phyloP scores from a whole-genome alignment of 2,329 filamentous ascomycete species.

The Cordyceps pruinosa region DNA sequence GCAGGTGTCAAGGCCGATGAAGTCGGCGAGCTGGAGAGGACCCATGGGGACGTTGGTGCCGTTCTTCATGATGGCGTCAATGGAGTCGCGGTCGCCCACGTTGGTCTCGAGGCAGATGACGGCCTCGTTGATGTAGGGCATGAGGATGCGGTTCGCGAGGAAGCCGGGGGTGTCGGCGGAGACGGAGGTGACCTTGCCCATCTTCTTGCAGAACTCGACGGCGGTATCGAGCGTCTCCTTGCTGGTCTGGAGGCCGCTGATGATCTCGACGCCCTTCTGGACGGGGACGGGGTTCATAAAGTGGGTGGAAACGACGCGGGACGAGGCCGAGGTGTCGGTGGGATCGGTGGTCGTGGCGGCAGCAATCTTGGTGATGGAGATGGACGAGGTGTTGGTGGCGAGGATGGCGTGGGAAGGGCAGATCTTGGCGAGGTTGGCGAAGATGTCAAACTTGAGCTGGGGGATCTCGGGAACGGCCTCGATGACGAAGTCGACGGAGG shows the following conservation, averaged over 20 bases:
- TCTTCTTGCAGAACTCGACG: conserved; percentile 76
- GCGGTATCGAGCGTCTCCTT: conserved; percentile 73
- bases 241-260: conserved; percentile 87
- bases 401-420: conserved; percentile 81
- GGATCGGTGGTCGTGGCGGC: conserved; percentile 75
- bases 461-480: conserved; percentile 94
- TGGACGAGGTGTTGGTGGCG: conserved; percentile 97
- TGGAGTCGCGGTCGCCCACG: conserved; percentile 81
- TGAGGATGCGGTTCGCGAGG: conserved; percentile 90
- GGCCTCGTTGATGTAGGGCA: conserved; percentile 99
- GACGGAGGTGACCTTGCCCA: conserved; percentile 87
- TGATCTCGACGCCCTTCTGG: conserved; percentile 97
- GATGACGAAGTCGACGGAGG: conserved; percentile 90
- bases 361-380: conserved; percentile 93
- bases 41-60: conserved; percentile 99
- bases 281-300: conserved; percentile 99
- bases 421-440: conserved; percentile 72
- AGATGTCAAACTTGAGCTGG: conserved; percentile 80
- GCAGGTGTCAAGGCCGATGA: conserved; percentile 95
- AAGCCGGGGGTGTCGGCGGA: conserved; percentile 91
- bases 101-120: conserved; percentile 93
- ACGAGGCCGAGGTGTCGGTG: conserved; percentile 71
- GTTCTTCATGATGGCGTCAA: conserved; percentile 98
- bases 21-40: conserved; percentile 86
- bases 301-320: conserved; percentile 88